These are phyloP conservation scores for Venturia pyrina DNA, from an alignment of 2,329 filamentous ascomycete genomes.

Conservation along the genomic window DNA sequence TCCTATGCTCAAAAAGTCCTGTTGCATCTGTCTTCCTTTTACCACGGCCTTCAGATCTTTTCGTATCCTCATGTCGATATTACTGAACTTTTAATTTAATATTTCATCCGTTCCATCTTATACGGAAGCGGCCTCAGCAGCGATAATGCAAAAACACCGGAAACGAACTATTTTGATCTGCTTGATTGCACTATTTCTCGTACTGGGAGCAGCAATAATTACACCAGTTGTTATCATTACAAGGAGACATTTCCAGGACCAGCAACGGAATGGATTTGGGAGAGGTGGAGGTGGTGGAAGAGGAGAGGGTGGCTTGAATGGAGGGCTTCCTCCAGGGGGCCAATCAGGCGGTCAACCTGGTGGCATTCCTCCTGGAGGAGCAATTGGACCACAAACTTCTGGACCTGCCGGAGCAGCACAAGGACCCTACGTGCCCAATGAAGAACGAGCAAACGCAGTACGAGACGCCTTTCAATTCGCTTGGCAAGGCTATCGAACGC, in stretches of 20 bases:
- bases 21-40: not conserved
- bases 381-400: not conserved
- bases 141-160: not conserved
- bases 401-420: not conserved
- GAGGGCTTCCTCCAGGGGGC: not conserved
- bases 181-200: not conserved
- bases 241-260: not conserved
- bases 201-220: not conserved
- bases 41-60: not conserved
- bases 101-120: not conserved
- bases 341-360: not conserved
- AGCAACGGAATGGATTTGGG: not conserved
- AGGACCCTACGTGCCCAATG: not conserved
- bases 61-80: not conserved
- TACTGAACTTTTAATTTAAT: not conserved
- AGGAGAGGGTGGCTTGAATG: not conserved
- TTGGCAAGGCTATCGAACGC: constrained; percentile 24
- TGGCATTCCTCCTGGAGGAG: not conserved
- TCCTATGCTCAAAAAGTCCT: not conserved
- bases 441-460: constrained; percentile 15
- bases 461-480: constrained; percentile 24
- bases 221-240: not conserved
- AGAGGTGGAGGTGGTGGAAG: not conserved
- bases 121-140: not conserved
- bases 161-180: not conserved